Evolutionary conservation across 495 filamentous ascomycete genomes (phyloP), one percentile per base, ranked within the genome.

Genomic region (Penicillium longicatenatum): DNA sequence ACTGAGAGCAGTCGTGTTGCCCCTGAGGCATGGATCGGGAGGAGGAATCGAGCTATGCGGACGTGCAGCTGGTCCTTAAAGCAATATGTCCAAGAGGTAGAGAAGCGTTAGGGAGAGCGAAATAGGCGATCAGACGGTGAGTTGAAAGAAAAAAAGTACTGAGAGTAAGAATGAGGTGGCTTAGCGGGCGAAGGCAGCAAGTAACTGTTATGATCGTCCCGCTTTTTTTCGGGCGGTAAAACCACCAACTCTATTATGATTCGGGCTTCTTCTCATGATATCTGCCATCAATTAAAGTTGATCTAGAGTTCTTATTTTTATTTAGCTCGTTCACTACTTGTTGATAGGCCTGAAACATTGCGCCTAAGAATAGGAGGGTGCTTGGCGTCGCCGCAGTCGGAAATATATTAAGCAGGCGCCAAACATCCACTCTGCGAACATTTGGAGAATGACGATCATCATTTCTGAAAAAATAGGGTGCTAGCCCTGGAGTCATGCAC

Each of bases 11-110:
- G 61, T 61, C 50, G 46, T 54, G 46, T 60, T 70, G 71, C 70
- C 74, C 74, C 71, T 75, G 74, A 76, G 72, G 77, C 75, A 79
- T 79, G 71, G 73, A 77, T 74, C 60, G 55, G 21, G 51, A 59
- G 41, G 26, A 47, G 3, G 49, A 21, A 37, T 39, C 55, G 29
- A 55, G 50, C 30, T 48, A 60, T 47, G 20, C 29, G 52, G 44
- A 37, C 51, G 35, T 29, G 37, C 21, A 49, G 52, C 53, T 54
- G 55, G 45, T 10, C 14, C 45, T 48, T 16, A n/a, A 39, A 52
- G 44, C 42, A 31, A 58, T 31, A 17, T 33, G 11, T 22, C 31
- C 20, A 11, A 21, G 20, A 20, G 26, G 20, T 48, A 3, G 11
- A 57, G 4, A 22, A 14, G n/a, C 29, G 44, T 20, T 21, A 6